These are phyloP conservation scores for Didymella glomerata DNA, from an alignment of 2,329 filamentous ascomycete genomes.

Conservation along the genomic window DNA sequence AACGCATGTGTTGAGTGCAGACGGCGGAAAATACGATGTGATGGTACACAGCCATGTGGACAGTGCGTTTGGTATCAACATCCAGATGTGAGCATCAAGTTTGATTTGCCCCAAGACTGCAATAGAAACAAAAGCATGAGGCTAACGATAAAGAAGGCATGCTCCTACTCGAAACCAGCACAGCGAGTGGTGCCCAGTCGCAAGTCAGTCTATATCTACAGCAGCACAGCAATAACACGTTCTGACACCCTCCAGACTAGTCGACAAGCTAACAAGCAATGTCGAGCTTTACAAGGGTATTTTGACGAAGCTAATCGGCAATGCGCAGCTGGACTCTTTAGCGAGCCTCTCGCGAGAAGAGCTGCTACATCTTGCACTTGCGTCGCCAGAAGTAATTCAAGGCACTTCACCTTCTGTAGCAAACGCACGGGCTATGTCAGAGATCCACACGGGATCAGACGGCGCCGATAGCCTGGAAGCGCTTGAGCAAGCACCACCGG, in stretches of 20 bases:
- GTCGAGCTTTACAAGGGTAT: conserved; percentile 58
- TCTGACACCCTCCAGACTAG: conserved; percentile 65
- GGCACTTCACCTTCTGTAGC: conserved; percentile 45
- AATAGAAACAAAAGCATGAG: neutral
- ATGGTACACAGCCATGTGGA: conserved; percentile 81
- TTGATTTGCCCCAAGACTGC: neutral
- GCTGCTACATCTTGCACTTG: conserved; percentile 56
- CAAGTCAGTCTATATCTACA: conserved; percentile 64
- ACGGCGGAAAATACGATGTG: conserved; percentile 83
- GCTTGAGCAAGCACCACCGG: conserved; percentile 74
- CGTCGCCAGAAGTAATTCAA: conserved; percentile 48
- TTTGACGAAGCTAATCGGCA: conserved; percentile 55
- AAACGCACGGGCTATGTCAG: conserved; percentile 46
- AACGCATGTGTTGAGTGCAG: conserved; percentile 80
- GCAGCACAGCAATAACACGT: conserved; percentile 54
- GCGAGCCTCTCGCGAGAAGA: conserved; percentile 54
- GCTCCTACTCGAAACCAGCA: conserved; percentile 82
- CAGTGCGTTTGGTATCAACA: conserved; percentile 84
- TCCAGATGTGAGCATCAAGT: conserved; percentile 61
- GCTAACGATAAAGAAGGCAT: conserved; percentile 54
- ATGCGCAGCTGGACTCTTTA: conserved; percentile 53
- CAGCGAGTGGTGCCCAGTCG: conserved; percentile 79
- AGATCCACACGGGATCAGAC: conserved; percentile 54
- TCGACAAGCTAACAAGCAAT: conserved; percentile 62
- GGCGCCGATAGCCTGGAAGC: conserved; percentile 63